These are phyloP conservation scores for Cyberlindnera maritima DNA, from an alignment of 805 yeast genomes.

Conservation along the genomic window DNA sequence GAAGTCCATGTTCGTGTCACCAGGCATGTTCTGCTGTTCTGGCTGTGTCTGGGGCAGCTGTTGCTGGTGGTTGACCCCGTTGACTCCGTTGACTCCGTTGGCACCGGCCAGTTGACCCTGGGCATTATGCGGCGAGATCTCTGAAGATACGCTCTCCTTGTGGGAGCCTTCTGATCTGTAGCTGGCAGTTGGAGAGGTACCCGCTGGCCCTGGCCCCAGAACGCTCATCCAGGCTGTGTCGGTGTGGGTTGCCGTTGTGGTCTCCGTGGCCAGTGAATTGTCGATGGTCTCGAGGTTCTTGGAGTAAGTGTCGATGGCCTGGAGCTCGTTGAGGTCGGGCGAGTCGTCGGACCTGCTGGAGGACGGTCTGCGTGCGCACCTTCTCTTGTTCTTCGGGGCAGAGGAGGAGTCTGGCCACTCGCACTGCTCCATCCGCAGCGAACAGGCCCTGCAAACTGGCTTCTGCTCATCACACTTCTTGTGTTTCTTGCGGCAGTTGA, in stretches of 20 bases:
- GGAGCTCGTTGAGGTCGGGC: conserved; percentile 4
- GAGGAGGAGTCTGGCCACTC: conserved; percentile 14
- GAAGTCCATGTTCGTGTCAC: not conserved
- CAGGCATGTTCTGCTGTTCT: not conserved
- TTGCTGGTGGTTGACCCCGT: not conserved
- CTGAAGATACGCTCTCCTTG: conserved; percentile 1
- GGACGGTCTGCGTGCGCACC: not conserved
- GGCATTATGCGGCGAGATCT: not conserved
- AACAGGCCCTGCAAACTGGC: conserved; percentile 26
- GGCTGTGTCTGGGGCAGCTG: not conserved
- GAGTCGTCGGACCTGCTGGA: conserved; percentile 2
- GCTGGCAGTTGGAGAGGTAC: conserved; percentile 4
- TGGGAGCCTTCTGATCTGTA: conserved; percentile 1
- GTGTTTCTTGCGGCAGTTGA: conserved; percentile 61
- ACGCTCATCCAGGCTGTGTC: conserved; percentile 3
- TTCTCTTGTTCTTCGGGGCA: conserved; percentile 7
- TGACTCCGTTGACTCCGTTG: not conserved
- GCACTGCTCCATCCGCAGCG: conserved; percentile 6
- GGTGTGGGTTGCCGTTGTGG: not conserved
- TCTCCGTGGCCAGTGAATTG: conserved; percentile 9
- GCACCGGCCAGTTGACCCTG: no score
- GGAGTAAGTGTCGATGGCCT: conserved; percentile 14
- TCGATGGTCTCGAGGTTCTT: conserved; percentile 18
- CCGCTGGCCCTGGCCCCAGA: not conserved
- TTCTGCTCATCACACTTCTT: conserved; percentile 61